Conservation (phyloP, 1,284 basidiomycete genomes). For the Afroboletus lepidellus region DNA sequence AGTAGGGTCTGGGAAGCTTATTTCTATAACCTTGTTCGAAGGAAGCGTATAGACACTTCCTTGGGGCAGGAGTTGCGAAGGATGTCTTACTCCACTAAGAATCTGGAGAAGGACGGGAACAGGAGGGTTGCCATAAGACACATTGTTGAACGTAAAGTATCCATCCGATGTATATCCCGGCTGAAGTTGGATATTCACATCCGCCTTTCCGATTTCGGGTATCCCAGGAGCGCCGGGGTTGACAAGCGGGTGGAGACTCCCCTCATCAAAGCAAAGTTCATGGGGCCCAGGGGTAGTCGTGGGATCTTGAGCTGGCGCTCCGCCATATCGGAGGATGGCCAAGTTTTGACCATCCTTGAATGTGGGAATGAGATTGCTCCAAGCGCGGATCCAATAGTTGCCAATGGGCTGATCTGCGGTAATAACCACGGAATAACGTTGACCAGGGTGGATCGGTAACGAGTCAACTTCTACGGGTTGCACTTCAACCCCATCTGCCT, state of each 20-base stretch:
- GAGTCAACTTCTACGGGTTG: conserved; percentile 42
- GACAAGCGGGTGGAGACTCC: conserved; percentile 35
- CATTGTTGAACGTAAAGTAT: conserved; percentile 14
- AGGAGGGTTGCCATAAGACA: conserved; percentile 22
- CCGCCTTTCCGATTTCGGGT: conserved; percentile 28
- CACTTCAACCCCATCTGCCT: conserved; percentile 47
- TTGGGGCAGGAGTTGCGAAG: conserved; percentile 28
- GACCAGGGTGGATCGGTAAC: conserved; percentile 40
- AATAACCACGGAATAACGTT: conserved; percentile 45
- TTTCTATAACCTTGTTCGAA: conserved; percentile 34
- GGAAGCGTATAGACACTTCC: conserved; percentile 36
- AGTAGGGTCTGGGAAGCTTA: conserved; percentile 28
- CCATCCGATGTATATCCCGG: conserved; percentile 1
- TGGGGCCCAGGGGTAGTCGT: conserved; percentile 34
- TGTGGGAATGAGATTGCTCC: conserved; percentile 4
- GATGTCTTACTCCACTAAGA: conserved; percentile 33
- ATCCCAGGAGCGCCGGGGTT: conserved; percentile 34
- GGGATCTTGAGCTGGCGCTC: conserved; percentile 45
- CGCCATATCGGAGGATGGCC: conserved; percentile 54
- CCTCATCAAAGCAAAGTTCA: conserved; percentile 31
- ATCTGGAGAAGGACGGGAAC: conserved; percentile 39
- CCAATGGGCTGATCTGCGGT: conserved; percentile 31
- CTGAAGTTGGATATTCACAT: conserved; percentile 25
- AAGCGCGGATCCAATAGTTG: conserved; percentile 49
- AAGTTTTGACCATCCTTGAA: conserved; percentile 43